Evolutionary conservation across 163 green algal species (phyloP), one percentile per base, ranked within the genome.

Genomic region (Coccomyxa subellipsoidea): DNA sequence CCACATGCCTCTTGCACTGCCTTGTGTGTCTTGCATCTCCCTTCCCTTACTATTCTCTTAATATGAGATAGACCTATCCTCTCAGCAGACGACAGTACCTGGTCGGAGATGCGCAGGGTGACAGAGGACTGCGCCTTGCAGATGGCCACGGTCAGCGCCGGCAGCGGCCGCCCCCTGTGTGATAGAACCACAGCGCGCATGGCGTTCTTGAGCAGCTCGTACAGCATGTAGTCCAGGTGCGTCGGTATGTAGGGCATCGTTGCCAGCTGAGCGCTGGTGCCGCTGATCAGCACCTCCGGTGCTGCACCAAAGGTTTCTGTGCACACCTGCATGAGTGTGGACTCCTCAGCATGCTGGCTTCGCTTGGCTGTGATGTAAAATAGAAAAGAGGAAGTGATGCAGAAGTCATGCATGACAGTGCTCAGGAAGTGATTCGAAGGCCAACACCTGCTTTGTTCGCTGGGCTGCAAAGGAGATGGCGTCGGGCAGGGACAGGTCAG

Each of bases 171-270:
- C 3, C 70, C 7, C 34, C 34, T 34, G 71, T 18, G 32, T 7
- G 29, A 25, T 84, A 93, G 89, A 66, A 94, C 87, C 37, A 89
- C 85, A 8, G 88, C 86, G 7, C 88, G 38, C 82, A 85, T 86
- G 5, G 88, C 84, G 84, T 97, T 97, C 73, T 98, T 98, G 10
- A 98, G 84, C 54, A 98, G 88, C 89, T 98, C 95, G 82, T 95
- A 97, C 72, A 98, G 83, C 89, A 98, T 93, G 78, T 82, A 82
- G 83, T 96, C 93, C 10, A 97, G 85, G 81, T 97, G 93, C 0
- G 89, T 87, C 4, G 95, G 92, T 53, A 98, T 94, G 90, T 98
- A 98, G 8, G 93, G 91, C 38, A 97, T 90, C 25, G 81, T 84
- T 1, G 92, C 86, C 15, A 72, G 6, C 5, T 82, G 23, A 4